Base-by-base conservation (phyloP, 768 basidiomycete species). In the Leccinum boreale region DNA sequence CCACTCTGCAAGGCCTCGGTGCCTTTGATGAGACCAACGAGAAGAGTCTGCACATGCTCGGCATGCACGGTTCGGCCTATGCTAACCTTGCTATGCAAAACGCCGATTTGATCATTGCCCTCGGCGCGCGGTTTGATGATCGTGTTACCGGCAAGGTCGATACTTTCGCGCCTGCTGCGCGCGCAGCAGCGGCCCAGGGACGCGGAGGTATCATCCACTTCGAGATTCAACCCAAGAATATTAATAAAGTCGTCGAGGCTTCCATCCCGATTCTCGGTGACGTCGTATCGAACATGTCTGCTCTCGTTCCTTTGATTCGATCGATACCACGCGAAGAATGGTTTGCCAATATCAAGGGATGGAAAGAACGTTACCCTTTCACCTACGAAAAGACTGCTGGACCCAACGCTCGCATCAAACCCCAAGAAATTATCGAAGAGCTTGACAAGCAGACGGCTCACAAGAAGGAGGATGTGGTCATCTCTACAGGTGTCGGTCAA, bases 191-290 rank as follows among this genome's bases (percentile, higher is more conserved):
- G 2, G 77, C 81, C 0, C 81, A 87, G 64, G 92, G 95, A 47
- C 84, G 85, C 1, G 97, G 97, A 11, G 97, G 97, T 33, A 95
- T 99, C 77, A 97, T 99, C 69, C 97, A 99, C 78, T 98, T 99
- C 68, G 97, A 99, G 78, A 95, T 98, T 63, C 85, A 86, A 78
- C 93, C 97, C 48, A 98, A 99, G 82, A 99, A 99, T 75, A 82
- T 99, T 74, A 99, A 99, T 84, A 99, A 99, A 75, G 94, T 99
- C 59, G 85, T 98, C 53, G 86, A 99, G 53, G 96, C 97, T 21
- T 86, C 90, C 49, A 90, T 98, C 57, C 93, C 97, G 50, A 81
- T 99, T 68, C 81, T 97, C 29, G 97, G 97, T 35, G 97, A 99
- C 70, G 96, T 98, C 56, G 82, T 90, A 28, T 78, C 87, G 53